A percentile compares a stretch with the other conserved stretches of the same genome.
These are phyloP conservation scores for Fusarium scirpi DNA, from an alignment of 2,329 filamentous ascomycete genomes.

Conservation along the genomic window DNA sequence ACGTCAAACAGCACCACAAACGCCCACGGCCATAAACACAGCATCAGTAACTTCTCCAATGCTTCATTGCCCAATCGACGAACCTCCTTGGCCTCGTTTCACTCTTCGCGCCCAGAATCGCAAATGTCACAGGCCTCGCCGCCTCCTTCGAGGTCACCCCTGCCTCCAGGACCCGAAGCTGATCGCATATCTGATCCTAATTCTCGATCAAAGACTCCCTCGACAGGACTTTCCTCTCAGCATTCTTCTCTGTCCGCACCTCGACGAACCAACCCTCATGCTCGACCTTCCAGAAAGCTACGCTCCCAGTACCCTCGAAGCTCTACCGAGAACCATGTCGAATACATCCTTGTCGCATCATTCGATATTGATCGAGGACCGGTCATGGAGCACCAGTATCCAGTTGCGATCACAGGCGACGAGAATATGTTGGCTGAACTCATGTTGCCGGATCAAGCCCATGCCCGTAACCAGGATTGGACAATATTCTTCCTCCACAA, in stretches of 20 bases:
- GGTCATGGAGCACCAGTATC: slow-evolving; percentile 98
- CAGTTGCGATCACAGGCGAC: slow-evolving; percentile 92
- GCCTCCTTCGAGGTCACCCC: slow-evolving; percentile 67
- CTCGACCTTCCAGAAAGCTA: slow-evolving; percentile 66
- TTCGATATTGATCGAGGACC: slow-evolving; percentile 97
- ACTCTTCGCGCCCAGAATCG: slow-evolving; percentile 68
- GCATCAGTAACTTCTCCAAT: slow-evolving; percentile 52
- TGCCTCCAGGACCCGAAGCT: slow-evolving; percentile 61
- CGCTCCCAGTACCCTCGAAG: slow-evolving; percentile 82
- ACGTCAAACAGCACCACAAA: slow-evolving; percentile 39
- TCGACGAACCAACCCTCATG: slow-evolving; percentile 63
- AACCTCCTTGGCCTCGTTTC: slow-evolving; percentile 74
- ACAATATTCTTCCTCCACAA: slow-evolving; percentile 99
- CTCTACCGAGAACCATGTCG: slow-evolving; percentile 89
- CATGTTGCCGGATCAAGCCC: slow-evolving; percentile 97
- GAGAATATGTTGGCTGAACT: slow-evolving; percentile 98
- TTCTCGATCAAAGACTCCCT: slow-evolving; percentile 70
- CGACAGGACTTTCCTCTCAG: slow-evolving; percentile 70
- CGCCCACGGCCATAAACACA: slow-evolving; percentile 49
- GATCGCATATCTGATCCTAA: slow-evolving; percentile 70
- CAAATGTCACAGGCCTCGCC: slow-evolving; percentile 67
- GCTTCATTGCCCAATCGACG: slow-evolving; percentile 52
- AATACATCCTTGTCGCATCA: slow-evolving; percentile 96
- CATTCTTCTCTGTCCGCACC: slow-evolving; percentile 69
- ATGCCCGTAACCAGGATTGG: slow-evolving; percentile 96